Percentiles rank a stretch among this genome's conserved stretches.
Conservation (phyloP, 768 basidiomycete species). For the Paxillus involutus region DNA sequence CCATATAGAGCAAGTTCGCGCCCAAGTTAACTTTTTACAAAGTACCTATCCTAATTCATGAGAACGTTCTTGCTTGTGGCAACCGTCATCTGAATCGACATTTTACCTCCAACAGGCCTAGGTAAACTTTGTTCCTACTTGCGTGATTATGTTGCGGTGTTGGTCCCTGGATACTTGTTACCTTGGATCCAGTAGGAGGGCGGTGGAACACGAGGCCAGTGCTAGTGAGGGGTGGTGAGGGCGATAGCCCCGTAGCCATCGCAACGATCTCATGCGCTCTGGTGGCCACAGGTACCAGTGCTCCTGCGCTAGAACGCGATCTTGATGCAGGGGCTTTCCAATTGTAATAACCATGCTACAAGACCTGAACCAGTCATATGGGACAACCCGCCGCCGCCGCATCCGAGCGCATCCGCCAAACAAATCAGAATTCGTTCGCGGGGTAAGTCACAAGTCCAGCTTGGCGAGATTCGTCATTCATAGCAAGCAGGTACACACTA, state of each 20-base stretch:
- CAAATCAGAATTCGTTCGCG: neutral
- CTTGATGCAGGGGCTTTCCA: neutral
- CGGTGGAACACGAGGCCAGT: conserved; percentile 18
- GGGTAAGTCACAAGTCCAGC: neutral
- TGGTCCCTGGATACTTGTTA: conserved; percentile 3
- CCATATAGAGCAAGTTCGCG: too few species aligned
- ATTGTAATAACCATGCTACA: too few species aligned
- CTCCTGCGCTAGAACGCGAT: too few species aligned
- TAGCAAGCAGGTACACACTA: too few species aligned
- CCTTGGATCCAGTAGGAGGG: neutral
- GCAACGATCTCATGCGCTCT: conserved; percentile 10
- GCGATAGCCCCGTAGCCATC: conserved; percentile 30
- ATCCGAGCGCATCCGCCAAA: neutral
- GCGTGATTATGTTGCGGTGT: neutral
- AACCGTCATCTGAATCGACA: too few species aligned
- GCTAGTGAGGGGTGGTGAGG: neutral
- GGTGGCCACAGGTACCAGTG: conserved; percentile 5
- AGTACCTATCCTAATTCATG: too few species aligned
- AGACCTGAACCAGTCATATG: conserved; percentile 12
- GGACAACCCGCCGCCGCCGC: neutral
- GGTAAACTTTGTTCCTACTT: neutral
- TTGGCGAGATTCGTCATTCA: neutral
- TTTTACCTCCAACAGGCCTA: neutral
- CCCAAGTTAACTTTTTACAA: too few species aligned
- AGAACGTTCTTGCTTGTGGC: too few species aligned